phyloP scores from a whole-genome alignment of 208 protist species.

The Trypanosoma mega region DNA sequence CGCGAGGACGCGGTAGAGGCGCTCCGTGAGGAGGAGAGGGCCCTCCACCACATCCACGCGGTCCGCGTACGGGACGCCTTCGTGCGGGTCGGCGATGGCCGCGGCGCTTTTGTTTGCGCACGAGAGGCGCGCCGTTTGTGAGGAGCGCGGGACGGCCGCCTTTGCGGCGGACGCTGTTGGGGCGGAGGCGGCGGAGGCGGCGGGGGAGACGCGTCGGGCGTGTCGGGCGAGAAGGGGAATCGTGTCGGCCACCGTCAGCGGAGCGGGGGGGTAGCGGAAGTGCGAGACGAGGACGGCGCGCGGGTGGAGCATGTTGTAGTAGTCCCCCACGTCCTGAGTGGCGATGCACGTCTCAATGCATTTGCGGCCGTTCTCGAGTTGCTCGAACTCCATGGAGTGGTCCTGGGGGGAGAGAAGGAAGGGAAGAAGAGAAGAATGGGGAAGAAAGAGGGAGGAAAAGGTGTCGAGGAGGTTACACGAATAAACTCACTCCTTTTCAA shows the following conservation, averaged over 20 bases:
- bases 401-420: not conserved
- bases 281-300: constrained; percentile 66
- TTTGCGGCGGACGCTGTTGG: too few species aligned
- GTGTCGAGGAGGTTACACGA: too few species aligned
- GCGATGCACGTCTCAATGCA: constrained; percentile 48
- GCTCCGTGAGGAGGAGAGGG: constrained; percentile 50
- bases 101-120: not conserved
- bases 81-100: not conserved
- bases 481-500: too few species aligned
- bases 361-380: constrained; percentile 65
- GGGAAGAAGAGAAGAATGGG: constrained; percentile 13
- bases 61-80: constrained; percentile 35
- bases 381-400: constrained; percentile 79
- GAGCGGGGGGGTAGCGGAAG: constrained; percentile 59
- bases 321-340: constrained; percentile 61
- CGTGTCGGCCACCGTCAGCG: constrained; percentile 23
- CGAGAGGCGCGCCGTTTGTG: too few species aligned
- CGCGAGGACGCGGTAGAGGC: constrained; percentile 59
- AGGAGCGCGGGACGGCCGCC: too few species aligned
- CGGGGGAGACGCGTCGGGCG: not conserved
- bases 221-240: constrained; percentile 15
- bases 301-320: constrained; percentile 62
- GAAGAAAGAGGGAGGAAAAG: constrained; percentile 15
- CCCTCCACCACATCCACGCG: constrained; percentile 59
- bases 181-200: not conserved